phyloP scores from a whole-genome alignment of 2,329 filamentous ascomycete species.

The Cercospora berteroae region DNA sequence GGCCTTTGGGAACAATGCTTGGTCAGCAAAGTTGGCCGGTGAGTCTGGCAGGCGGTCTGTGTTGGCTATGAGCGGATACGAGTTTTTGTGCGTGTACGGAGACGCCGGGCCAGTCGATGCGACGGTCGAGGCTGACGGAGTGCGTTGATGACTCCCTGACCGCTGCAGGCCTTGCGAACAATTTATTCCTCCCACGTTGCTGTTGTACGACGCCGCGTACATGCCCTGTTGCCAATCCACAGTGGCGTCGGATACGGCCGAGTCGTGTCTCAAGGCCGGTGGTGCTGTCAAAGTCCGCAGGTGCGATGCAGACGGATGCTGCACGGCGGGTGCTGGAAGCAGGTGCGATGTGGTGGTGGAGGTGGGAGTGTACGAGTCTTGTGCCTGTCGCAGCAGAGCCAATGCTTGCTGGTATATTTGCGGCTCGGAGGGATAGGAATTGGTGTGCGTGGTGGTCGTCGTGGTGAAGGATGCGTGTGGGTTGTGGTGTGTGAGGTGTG shows the following conservation, averaged over 20 bases:
- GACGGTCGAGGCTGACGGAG: slow-evolving; percentile 42
- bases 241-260: slow-evolving; percentile 16
- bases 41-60: slow-evolving; percentile 46
- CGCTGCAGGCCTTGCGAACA: slow-evolving; percentile 26
- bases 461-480: neutral
- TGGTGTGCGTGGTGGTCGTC: neutral
- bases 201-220: slow-evolving; percentile 26
- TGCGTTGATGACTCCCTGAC: slow-evolving; percentile 34
- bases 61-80: slow-evolving; percentile 45
- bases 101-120: slow-evolving; percentile 47
- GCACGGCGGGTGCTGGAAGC: neutral
- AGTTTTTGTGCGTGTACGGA: slow-evolving; percentile 40
- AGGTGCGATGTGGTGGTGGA: neutral
- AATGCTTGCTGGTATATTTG: slow-evolving; percentile 17
- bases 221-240: slow-evolving; percentile 25
- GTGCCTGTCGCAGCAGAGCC: slow-evolving; percentile 11
- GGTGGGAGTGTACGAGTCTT: neutral
- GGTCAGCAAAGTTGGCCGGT: slow-evolving; percentile 39
- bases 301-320: slow-evolving; percentile 2
- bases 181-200: slow-evolving; percentile 28
- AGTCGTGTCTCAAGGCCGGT: slow-evolving; percentile 17
- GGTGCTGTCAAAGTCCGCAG: neutral
- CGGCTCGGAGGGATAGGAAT: slow-evolving; percentile 1
- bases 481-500: neutral
- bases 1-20: slow-evolving; percentile 50